These are phyloP conservation scores for Heterobasidion parviporum DNA, from an alignment of 1,284 basidiomycete species.

Conservation along the genomic window DNA sequence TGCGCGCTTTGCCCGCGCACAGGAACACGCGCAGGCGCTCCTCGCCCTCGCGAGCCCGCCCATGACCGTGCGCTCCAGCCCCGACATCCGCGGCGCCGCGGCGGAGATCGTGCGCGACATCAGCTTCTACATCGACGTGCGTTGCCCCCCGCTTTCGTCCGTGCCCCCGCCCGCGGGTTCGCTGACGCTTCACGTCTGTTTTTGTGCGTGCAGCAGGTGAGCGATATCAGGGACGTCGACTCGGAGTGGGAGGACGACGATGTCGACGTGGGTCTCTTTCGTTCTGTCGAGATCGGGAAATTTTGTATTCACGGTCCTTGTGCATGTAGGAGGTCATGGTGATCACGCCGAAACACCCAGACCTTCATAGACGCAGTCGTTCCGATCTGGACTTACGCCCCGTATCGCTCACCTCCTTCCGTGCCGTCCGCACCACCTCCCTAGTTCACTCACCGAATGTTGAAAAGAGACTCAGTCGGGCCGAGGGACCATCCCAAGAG, in stretches of 20 bases:
- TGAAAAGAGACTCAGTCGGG: too few species aligned
- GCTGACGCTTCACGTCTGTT: neutral
- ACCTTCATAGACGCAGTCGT: neutral
- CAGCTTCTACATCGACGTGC: slow-evolving; percentile 33
- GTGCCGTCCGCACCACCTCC: neutral
- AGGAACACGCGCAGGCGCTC: neutral
- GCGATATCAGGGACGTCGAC: slow-evolving; percentile 26
- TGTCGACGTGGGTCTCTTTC: slow-evolving; percentile 24
- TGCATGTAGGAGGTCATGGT: slow-evolving; percentile 32
- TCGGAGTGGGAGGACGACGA: slow-evolving; percentile 34
- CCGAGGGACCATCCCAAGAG: neutral
- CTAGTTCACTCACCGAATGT: too few species aligned
- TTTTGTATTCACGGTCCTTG: neutral
- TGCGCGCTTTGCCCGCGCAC: neutral
- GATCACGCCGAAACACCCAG: slow-evolving; percentile 24
- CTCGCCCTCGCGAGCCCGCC: neutral
- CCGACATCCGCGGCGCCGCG: neutral
- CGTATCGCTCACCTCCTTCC: neutral
- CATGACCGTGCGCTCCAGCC: neutral
- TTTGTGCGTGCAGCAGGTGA: slow-evolving; percentile 17
- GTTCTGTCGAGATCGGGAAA: too few species aligned
- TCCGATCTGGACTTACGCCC: neutral
- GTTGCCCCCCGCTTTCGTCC: neutral
- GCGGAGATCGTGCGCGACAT: slow-evolving; percentile 15
- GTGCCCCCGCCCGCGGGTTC: neutral